Evolutionary conservation across 805 yeast genomes (phyloP).

Genomic region (Saccharomyces cerevisiae): DNA sequence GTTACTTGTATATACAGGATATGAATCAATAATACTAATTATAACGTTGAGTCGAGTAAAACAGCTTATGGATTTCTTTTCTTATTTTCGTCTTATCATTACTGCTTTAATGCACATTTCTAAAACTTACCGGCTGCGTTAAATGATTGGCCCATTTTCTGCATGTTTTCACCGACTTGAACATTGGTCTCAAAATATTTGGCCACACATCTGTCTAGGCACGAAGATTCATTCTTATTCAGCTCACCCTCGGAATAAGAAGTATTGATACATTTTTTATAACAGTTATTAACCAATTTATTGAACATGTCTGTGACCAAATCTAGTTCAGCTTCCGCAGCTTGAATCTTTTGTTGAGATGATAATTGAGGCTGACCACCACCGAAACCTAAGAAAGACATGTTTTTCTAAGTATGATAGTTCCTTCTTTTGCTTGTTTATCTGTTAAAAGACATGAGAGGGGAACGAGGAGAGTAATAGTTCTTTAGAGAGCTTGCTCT

Average conservation of each 20-base stretch:
- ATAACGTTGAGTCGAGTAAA: not conserved
- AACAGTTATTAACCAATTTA: constrained; percentile 81
- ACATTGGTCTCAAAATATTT: constrained; percentile 92
- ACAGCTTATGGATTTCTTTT: not conserved
- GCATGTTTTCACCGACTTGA: constrained; percentile 80
- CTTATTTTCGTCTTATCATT: not conserved
- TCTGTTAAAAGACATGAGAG: not conserved
- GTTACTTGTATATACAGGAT: not conserved
- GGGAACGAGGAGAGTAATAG: not conserved
- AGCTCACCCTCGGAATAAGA: constrained; percentile 65
- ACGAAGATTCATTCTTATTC: constrained; percentile 70
- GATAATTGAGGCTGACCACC: constrained; percentile 65
- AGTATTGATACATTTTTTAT: constrained; percentile 68
- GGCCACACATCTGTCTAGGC: constrained; percentile 92
- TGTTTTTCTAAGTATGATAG: constrained; percentile 15
- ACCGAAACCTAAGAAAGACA: constrained; percentile 73
- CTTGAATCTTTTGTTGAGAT: constrained; percentile 68
- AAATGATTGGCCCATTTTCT: constrained; percentile 41
- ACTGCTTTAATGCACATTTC: constrained; percentile 2
- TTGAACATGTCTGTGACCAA: constrained; percentile 98
- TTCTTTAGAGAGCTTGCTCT: not conserved
- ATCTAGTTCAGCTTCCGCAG: constrained; percentile 95
- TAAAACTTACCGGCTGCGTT: constrained; percentile 29
- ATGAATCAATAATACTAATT: constrained; percentile 1
- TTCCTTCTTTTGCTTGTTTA: not conserved